phyloP scores from a whole-genome alignment of 2,329 filamentous ascomycete genomes.

The Aureobasidium musti region DNA sequence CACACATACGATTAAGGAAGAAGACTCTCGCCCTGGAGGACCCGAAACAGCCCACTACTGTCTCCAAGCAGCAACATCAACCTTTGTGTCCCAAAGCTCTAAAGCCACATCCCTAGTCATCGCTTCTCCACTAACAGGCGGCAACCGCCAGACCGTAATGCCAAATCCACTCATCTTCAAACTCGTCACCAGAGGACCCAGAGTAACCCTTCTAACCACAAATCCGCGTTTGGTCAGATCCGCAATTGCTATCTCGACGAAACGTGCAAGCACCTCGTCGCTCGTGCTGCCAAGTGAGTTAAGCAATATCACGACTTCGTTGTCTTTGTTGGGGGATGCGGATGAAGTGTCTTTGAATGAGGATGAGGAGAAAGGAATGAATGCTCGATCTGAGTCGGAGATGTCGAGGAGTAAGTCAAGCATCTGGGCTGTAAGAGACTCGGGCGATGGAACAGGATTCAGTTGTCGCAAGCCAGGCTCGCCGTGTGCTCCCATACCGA shows the following conservation, averaged over 20 bases:
- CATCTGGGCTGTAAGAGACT: slow-evolving; percentile 42
- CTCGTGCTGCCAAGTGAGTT: slow-evolving; percentile 44
- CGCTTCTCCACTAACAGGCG: slow-evolving; percentile 36
- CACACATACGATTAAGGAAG: neutral
- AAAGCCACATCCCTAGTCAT: slow-evolving; percentile 38
- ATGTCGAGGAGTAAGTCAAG: slow-evolving; percentile 42
- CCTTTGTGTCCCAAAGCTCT: slow-evolving; percentile 42
- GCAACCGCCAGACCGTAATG: slow-evolving; percentile 44
- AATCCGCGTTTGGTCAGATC: slow-evolving; percentile 40
- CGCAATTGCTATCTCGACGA: slow-evolving; percentile 40
- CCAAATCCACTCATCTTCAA: slow-evolving; percentile 45
- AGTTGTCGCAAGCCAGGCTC: slow-evolving; percentile 63
- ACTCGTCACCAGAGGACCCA: slow-evolving; percentile 43
- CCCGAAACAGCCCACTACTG: slow-evolving; percentile 33
- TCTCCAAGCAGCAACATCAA: slow-evolving; percentile 44
- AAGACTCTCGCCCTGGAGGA: too few relatives aligned
- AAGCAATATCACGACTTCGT: slow-evolving; percentile 42
- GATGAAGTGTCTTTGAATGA: slow-evolving; percentile 33
- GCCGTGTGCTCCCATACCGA: slow-evolving; percentile 69
- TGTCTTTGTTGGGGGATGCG: slow-evolving; percentile 32
- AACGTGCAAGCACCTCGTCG: slow-evolving; percentile 42
- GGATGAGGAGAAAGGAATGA: slow-evolving; percentile 42
- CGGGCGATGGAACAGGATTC: slow-evolving; percentile 47
- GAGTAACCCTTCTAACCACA: slow-evolving; percentile 39
- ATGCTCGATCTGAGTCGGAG: slow-evolving; percentile 41